phyloP scores from a whole-genome alignment of 2,329 filamentous ascomycete species.

The Neoscytalidium dimidiatum region DNA sequence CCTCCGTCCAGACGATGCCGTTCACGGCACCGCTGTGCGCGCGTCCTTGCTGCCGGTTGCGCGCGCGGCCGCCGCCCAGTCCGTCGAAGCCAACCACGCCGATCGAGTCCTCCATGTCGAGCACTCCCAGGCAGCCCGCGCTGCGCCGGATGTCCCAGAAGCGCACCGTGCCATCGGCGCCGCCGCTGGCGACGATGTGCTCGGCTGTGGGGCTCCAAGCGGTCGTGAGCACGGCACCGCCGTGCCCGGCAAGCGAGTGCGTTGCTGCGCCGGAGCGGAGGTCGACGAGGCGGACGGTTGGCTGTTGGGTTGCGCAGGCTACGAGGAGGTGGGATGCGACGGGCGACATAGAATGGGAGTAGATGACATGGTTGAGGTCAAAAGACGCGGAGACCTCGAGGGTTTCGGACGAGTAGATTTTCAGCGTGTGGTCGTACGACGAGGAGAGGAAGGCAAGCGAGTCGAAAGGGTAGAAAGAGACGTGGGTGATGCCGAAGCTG shows the following conservation, averaged over 20 bases:
- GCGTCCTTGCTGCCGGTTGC: constrained; percentile 41
- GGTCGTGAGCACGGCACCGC: constrained; percentile 58
- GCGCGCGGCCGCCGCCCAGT: constrained; percentile 44
- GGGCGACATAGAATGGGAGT: constrained; percentile 76
- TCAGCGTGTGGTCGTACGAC: constrained; percentile 76
- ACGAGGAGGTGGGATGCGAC: constrained; percentile 75
- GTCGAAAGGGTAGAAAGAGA: constrained; percentile 80
- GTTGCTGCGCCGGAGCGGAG: constrained; percentile 75
- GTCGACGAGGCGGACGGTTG: constrained; percentile 81
- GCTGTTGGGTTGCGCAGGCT: constrained; percentile 85
- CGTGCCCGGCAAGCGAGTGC: constrained; percentile 50
- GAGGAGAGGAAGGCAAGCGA: constrained; percentile 73
- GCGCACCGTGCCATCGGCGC: constrained; percentile 79
- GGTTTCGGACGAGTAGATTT: constrained; percentile 70
- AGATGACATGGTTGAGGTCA: constrained; percentile 67
- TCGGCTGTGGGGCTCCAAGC: constrained; percentile 82
- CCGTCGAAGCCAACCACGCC: constrained; percentile 59
- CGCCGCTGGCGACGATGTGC: constrained; percentile 78
- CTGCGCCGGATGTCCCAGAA: constrained; percentile 87
- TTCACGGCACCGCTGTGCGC: constrained; percentile 85
- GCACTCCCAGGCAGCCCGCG: constrained; percentile 70
- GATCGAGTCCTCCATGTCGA: constrained; percentile 82
- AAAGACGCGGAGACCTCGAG: constrained; percentile 66
- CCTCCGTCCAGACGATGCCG: constrained; percentile 79
- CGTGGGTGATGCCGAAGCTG: constrained; percentile 72